Evolutionary conservation across 2,329 filamentous ascomycete species (phyloP).

Genomic region (Aureobasidium pullulans): DNA sequence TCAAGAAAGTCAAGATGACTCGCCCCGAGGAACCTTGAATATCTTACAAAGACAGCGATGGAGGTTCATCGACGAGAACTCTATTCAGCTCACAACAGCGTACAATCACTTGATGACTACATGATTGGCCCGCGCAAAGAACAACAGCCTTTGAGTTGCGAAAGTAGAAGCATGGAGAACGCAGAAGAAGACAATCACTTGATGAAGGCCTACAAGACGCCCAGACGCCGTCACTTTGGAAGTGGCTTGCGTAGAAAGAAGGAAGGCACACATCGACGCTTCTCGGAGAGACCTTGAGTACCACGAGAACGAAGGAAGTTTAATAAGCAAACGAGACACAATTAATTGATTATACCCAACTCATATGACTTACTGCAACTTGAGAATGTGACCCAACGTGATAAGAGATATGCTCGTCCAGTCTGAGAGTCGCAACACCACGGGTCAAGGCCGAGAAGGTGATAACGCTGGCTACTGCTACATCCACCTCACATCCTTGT

Average conservation of each 20-base stretch:
- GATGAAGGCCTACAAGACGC: conserved; percentile 17
- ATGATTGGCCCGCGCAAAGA: not conserved
- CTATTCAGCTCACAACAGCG: conserved; percentile 2
- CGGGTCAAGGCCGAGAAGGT: too few relatives aligned
- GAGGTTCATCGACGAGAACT: conserved; percentile 16
- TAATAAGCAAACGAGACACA: too few relatives aligned
- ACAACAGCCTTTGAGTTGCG: not conserved
- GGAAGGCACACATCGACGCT: conserved; percentile 56
- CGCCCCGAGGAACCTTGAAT: too few relatives aligned
- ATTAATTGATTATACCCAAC: too few relatives aligned
- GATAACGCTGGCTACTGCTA: too few relatives aligned
- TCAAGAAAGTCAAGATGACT: too few relatives aligned
- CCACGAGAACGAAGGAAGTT: conserved; percentile 69
- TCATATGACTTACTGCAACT: too few relatives aligned
- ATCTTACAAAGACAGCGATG: too few relatives aligned
- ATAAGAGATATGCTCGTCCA: too few relatives aligned
- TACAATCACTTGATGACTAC: conserved; percentile 5
- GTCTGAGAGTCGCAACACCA: too few relatives aligned
- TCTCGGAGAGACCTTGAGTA: conserved; percentile 76
- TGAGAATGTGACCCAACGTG: too few relatives aligned
- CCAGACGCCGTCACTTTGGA: conserved; percentile 71
- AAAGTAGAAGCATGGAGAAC: conserved; percentile 13
- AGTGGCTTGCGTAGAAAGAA: conserved; percentile 71
- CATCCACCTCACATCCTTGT: too few relatives aligned
- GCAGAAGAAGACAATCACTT: conserved; percentile 9